A percentile compares a stretch with the other conserved stretches of the same genome.
phyloP scores from a whole-genome alignment of 495 filamentous ascomycete genomes.

The Neurospora cerealis region DNA sequence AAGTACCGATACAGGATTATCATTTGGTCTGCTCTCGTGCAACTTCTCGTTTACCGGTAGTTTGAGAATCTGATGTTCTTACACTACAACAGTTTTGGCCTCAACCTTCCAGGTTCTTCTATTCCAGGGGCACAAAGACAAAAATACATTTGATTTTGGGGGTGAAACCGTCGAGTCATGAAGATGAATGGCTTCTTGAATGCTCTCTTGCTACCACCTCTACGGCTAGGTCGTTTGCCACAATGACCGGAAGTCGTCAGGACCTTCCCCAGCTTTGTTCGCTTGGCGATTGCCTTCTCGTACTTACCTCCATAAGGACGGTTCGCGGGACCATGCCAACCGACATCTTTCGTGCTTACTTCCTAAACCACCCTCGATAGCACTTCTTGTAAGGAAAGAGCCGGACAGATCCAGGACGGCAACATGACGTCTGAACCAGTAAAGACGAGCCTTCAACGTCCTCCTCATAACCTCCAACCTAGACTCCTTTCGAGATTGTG shows the following conservation, averaged over 20 bases:
- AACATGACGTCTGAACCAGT: neutral
- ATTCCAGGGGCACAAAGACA: no score
- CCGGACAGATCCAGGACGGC: neutral
- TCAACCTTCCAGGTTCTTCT: no score
- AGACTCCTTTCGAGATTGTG: neutral
- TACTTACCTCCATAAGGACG: neutral
- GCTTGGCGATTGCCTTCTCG: neutral
- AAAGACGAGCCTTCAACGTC: neutral
- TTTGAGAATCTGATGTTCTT: neutral
- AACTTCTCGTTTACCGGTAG: neutral
- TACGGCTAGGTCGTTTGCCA: neutral
- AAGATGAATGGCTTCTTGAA: no score
- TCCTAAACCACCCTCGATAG: neutral
- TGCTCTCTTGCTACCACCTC: no score
- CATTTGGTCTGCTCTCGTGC: neutral
- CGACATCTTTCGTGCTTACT: neutral
- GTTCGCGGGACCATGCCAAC: neutral
- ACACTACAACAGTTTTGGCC: neutral
- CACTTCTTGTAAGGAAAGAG: neutral
- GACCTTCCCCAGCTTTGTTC: neutral
- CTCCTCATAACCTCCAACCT: neutral
- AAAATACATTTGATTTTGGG: neutral
- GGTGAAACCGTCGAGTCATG: neutral
- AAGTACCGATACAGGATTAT: neutral
- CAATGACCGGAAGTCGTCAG: neutral